These are phyloP conservation scores for Stagonosporopsis chrysanthemi DNA, from an alignment of 2,329 filamentous ascomycete genomes.

Conservation along the genomic window DNA sequence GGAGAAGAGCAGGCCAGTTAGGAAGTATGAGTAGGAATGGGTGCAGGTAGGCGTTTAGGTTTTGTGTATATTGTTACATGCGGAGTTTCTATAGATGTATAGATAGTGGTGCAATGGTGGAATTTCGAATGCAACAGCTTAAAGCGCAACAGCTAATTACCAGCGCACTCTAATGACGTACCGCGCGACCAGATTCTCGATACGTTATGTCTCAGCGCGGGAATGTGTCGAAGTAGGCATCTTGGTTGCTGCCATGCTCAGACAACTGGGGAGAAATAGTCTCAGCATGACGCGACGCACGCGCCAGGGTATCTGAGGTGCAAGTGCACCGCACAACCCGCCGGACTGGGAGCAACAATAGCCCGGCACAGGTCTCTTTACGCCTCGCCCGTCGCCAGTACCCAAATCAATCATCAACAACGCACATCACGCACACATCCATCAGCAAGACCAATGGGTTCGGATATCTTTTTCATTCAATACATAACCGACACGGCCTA, in stretches of 20 bases:
- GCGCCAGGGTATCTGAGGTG: not conserved
- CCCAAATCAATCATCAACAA: not conserved
- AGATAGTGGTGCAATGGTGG: no score
- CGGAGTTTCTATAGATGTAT: not conserved
- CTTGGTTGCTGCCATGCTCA: not conserved
- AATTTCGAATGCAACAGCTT: no score
- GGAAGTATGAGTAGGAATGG: constrained; percentile 41
- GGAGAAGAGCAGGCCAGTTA: constrained; percentile 68
- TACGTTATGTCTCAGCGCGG: not conserved
- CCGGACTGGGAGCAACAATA: not conserved
- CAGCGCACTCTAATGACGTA: no score
- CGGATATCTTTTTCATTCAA: constrained; percentile 47
- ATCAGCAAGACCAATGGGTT: constrained; percentile 16
- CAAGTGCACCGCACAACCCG: not conserved
- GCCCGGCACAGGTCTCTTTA: not conserved
- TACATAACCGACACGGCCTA: constrained; percentile 45
- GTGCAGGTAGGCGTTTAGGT: not conserved
- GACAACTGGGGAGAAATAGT: not conserved
- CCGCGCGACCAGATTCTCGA: not conserved
- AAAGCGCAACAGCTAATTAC: no score
- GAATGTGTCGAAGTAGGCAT: not conserved
- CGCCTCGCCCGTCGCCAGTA: not conserved
- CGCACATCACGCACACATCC: constrained; percentile 3
- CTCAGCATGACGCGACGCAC: not conserved
- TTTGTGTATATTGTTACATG: not conserved